A percentile compares a stretch with the other conserved stretches of the same genome.
Evolutionary conservation across 352 stramenopile genomes (phyloP).

Genomic region (Phytopythium cucurbitacearum): DNA sequence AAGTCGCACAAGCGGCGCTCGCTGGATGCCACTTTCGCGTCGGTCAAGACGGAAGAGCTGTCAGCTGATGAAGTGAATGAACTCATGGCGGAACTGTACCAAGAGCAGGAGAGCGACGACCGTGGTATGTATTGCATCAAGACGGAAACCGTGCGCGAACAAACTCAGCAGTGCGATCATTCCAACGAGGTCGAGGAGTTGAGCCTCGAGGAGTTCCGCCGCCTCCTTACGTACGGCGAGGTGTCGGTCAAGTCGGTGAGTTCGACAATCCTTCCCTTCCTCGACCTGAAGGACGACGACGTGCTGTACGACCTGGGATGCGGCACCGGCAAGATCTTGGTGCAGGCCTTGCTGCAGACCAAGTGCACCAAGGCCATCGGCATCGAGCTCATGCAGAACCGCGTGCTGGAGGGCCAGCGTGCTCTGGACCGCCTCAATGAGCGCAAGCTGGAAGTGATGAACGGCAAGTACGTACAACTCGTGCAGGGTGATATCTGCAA

Average conservation of each 20-base stretch:
- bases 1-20: constrained; percentile 44
- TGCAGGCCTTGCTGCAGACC: constrained; percentile 72
- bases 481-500: constrained; percentile 73
- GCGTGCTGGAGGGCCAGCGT: constrained; percentile 50
- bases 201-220: constrained; percentile 57
- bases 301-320: constrained; percentile 85
- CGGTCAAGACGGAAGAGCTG: constrained; percentile 14
- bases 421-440: constrained; percentile 47
- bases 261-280: constrained; percentile 55
- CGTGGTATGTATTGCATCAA: constrained; percentile 74
- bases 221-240: constrained; percentile 80
- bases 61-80: constrained; percentile 32
- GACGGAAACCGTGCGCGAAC: constrained; percentile 50
- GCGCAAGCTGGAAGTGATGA: constrained; percentile 32
- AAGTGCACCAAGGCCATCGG: constrained; percentile 56
- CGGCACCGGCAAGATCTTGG: constrained; percentile 75
- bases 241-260: constrained; percentile 67
- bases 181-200: constrained; percentile 72
- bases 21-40: constrained; percentile 33
- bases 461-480: constrained; percentile 51
- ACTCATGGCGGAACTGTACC: constrained; percentile 54
- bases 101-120: constrained; percentile 76
- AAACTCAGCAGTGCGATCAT: constrained; percentile 51
- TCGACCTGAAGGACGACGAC: constrained; percentile 57
- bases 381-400: constrained; percentile 86